Evolutionary conservation across 768 basidiomycete genomes (phyloP).

Genomic region (Heimioporus sp.): DNA sequence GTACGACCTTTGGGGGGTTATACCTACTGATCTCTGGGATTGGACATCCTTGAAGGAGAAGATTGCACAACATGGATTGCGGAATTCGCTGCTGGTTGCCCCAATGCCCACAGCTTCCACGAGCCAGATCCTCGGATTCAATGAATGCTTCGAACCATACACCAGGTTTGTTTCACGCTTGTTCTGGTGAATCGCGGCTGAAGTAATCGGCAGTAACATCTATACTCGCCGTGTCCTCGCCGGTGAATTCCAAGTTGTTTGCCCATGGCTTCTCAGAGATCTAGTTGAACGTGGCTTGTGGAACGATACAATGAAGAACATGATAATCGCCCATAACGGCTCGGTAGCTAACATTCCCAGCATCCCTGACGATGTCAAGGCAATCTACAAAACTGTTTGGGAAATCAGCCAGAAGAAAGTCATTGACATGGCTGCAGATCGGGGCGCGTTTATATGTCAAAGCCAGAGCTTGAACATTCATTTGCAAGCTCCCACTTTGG

Average conservation of each 20-base stretch:
- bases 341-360: slow-evolving; percentile 83
- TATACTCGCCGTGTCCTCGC: slow-evolving; percentile 99
- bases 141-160: slow-evolving; percentile 99
- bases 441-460: slow-evolving; percentile 97
- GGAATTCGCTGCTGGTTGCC: slow-evolving; percentile 87
- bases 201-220: slow-evolving; percentile 69
- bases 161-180: slow-evolving; percentile 59
- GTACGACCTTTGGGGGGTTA: slow-evolving; percentile 94
- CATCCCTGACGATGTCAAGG: slow-evolving; percentile 90
- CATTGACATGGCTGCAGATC: slow-evolving; percentile 97
- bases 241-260: slow-evolving; percentile 99
- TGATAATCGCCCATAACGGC: slow-evolving; percentile 96
- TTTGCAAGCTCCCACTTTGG: slow-evolving; percentile 81
- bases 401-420: slow-evolving; percentile 99
- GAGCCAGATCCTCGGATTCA: slow-evolving; percentile 96
- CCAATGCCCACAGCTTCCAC: slow-evolving; percentile 99
- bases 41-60: slow-evolving; percentile 87
- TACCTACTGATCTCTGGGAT: slow-evolving; percentile 90
- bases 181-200: slow-evolving; percentile 1
- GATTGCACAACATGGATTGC: slow-evolving; percentile 74
- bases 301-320: slow-evolving; percentile 99
- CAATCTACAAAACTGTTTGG: slow-evolving; percentile 99
- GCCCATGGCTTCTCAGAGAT: slow-evolving; percentile 98
- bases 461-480: slow-evolving; percentile 94
- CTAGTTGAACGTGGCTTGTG: slow-evolving; percentile 93